phyloP scores from a whole-genome alignment of 2,329 filamentous ascomycete species.

The Colletotrichum viniferum region DNA sequence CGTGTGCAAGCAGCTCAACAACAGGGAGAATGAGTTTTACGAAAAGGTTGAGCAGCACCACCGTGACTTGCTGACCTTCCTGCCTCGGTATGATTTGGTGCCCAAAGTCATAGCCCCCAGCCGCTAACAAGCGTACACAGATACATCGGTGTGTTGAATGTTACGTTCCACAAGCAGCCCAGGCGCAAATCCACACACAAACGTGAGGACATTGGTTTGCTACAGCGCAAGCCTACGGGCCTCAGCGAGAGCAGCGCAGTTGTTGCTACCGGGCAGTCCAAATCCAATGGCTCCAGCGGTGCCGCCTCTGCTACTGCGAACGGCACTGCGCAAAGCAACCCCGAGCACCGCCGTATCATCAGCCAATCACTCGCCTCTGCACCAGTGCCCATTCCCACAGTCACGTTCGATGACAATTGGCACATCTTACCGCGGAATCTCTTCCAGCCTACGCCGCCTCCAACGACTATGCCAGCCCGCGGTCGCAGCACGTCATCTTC shows the following conservation, averaged over 20 bases:
- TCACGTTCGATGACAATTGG: slow-evolving; percentile 91
- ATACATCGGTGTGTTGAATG: slow-evolving; percentile 96
- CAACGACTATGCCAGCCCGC: slow-evolving; percentile 27
- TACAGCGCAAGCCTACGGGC: slow-evolving; percentile 23
- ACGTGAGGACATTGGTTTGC: slow-evolving; percentile 47
- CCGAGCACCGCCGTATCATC: slow-evolving; percentile 50
- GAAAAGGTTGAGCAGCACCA: slow-evolving; percentile 93
- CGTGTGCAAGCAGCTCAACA: slow-evolving; percentile 98
- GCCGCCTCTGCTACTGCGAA: not conserved
- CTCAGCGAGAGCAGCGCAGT: not conserved
- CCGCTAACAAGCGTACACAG: slow-evolving; percentile 46
- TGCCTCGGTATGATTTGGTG: slow-evolving; percentile 72
- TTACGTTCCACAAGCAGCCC: slow-evolving; percentile 86
- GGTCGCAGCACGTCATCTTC: slow-evolving; percentile 42
- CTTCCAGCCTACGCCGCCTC: slow-evolving; percentile 63
- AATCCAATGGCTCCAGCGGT: not conserved
- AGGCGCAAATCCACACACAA: slow-evolving; percentile 66
- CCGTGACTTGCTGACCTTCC: slow-evolving; percentile 85
- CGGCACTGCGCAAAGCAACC: not conserved
- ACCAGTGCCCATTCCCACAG: slow-evolving; percentile 76
- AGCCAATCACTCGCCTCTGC: slow-evolving; percentile 77
- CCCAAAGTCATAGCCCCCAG: not conserved
- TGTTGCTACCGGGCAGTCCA: not conserved
- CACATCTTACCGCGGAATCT: slow-evolving; percentile 90
- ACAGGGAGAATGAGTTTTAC: slow-evolving; percentile 98